Base-by-base conservation (phyloP, 495 filamentous ascomycete genomes). In the Xylaria telfairii region DNA sequence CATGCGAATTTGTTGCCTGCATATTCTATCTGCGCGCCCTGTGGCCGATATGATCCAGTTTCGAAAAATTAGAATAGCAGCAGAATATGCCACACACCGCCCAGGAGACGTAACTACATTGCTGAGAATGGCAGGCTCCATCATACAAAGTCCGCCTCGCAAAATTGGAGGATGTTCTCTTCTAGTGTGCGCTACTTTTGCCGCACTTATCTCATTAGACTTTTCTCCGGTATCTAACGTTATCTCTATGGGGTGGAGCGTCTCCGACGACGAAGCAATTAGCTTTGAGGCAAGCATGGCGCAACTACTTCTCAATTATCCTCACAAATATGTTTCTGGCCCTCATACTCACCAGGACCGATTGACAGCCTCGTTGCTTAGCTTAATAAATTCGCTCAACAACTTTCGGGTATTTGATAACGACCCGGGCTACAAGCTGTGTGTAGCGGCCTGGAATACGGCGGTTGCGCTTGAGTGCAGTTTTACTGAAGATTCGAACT, bases 261-360 rank as follows among this genome's bases (percentile, higher is more conserved):
- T 62, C 30, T 62, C 59, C 24, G 59, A 62, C 13, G 17, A 34
- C 12, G 63, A 53, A 53, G 63, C 47, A 19, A 53, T 13, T 54
- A 17, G 0, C 4, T 66, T 66, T 53, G 44, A 51, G 61, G 26
- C 24, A 28, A 34, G 7, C 61, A 46, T 47, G 44, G 12, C 39
- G n/a, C 12, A 26, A 10, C 3, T 46, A 19, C 39, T 65, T 46
- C 21, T 10, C 26, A 19, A 30, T 2, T 47, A 65, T 17, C 56
- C 34, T 39, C 1, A 39, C 7, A 21, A 9, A 24, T 62, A 62
- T 15, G 3, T 12, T 10, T 1, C n/a, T 26, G 59, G 4, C 1
- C 10, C 34, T 30, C 59, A 62, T 28, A 46, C 37, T 30, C 1
- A n/a, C 34, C 8, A 39, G 10, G 6, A 19, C 4, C 59, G 4